Evolutionary conservation across 1,284 basidiomycete genomes (phyloP).

Genomic region (Ustilago bromivora): DNA sequence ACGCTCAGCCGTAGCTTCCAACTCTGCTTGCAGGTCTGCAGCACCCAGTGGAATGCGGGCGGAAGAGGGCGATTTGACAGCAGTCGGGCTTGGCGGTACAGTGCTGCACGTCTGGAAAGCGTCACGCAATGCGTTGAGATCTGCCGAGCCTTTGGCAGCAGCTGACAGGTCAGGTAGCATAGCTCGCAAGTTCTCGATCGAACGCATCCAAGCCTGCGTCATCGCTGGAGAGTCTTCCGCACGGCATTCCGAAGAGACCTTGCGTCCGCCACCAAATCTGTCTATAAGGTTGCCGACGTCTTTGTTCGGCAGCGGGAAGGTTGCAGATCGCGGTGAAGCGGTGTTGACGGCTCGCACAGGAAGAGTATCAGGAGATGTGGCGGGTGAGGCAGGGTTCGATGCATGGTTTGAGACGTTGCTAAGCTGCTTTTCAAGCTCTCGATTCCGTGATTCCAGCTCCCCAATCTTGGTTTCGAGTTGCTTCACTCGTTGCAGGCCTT

Average conservation of each 20-base stretch:
- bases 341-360: constrained; percentile 18
- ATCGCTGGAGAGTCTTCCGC: constrained; percentile 25
- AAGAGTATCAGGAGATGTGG: constrained; percentile 16
- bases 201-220: constrained; percentile 30
- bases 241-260: constrained; percentile 21
- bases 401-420: constrained; percentile 12
- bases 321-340: constrained; percentile 15
- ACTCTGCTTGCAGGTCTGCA: constrained; percentile 31
- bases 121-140: constrained; percentile 31
- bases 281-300: constrained; percentile 45
- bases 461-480: constrained; percentile 29
- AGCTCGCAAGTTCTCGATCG: constrained; percentile 28
- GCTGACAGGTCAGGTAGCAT: constrained; percentile 38
- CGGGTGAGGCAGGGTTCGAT: constrained; percentile 19
- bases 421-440: constrained; percentile 32
- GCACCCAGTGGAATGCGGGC: constrained; percentile 13
- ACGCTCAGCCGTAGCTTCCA: constrained; percentile 28
- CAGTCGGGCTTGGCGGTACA: constrained; percentile 6
- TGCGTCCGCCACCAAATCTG: constrained; percentile 43
- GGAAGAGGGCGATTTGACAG: constrained; percentile 14
- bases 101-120: constrained; percentile 27
- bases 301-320: constrained; percentile 27
- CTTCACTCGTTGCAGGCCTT: constrained; percentile 11
- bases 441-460: constrained; percentile 17
- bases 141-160: constrained; percentile 32